Base-by-base conservation (phyloP, 768 basidiomycete species). In the Hygrophorus pudorinus region DNA sequence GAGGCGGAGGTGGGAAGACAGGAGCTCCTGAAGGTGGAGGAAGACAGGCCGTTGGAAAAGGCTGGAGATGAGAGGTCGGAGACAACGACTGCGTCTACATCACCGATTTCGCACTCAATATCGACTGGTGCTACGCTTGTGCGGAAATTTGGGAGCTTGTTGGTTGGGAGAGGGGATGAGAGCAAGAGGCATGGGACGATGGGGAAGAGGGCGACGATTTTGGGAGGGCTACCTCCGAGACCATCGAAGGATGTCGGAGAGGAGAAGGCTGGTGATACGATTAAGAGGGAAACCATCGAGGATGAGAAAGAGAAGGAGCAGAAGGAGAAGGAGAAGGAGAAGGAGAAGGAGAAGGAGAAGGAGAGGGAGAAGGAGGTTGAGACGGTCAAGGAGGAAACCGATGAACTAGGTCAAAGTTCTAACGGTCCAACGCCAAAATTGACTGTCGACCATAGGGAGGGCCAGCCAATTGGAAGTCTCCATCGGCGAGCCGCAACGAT, bases 401-500 rank as follows among this genome's bases (percentile, higher is more conserved):
- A 40, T 16, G 47, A 34, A 32, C 38, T 38, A 14, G 46, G 43
- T 18, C 27, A 39, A 20, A 33, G 20, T 28, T 5, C 42, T 41
- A 29, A 38, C 44, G 34, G 18, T 3, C 49, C 59, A 11, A 47
- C 59, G 38, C 43, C 62, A 8, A 55, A 65, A 1, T 56, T 55
- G 33, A 53, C 64, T 2, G 52, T 72, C 8, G 50, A 66, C 13
- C 55, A 64, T 41, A 76, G 70, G 32, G 54, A 69, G 41, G 38
- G 35, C 21, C 79, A 80, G 57, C 78, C 79, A 0, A 54, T 78
- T 41, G 76, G 72, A 11, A 71, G 65, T 43, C 60, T 70, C 0
- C 86, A 87, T 60, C 73, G 86, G 16, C 70, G 86, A 4, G 85
- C 85, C 3, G 84, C 85, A 46, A 87, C 86, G 12, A 70, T 88